Base-by-base conservation (phyloP, 1,284 basidiomycete species). In the Leccinum idahoense region DNA sequence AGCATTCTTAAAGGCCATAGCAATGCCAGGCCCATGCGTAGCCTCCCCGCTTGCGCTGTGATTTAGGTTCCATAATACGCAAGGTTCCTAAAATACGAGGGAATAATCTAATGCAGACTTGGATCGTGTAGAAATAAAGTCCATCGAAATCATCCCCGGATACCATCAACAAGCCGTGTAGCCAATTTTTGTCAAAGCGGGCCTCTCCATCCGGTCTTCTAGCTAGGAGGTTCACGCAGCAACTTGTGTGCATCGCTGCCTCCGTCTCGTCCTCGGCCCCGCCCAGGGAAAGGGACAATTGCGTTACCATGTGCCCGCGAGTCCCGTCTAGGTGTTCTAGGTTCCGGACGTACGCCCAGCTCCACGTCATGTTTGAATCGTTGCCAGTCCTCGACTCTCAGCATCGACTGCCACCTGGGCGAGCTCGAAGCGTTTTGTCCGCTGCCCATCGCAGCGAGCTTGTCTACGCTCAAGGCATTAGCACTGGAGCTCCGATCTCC, bases 341-440 rank as follows among this genome's bases (percentile, higher is more conserved):
- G 65, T 60, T 74, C 66, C 2, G 72, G 66, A 1, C 72, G 75
- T 51, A 75, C 14, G 14, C 73, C 73, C 11, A 77, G 58, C 61
- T 81, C 81, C 49, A 76, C 76, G 57, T 84, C 82, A 62, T 85
- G 79, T 71, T 91, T 89, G 70, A 85, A 81, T 65, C 82, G 82
- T 73, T 90, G 87, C 90, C 90, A 92, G 69, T 91, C 90, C 72
- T 91, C 88, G 41, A 92, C 90, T 72, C 91, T 90, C 79, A 90
- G 75, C 71, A 81, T 84, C 55, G 89, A 90, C 73, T 86, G 72
- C 57, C 88, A 83, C 70, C 83, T 85, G 58, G 87, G 85, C 32
- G 86, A 79, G 53, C 72, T 65, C n/a, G 71, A 29, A 5, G 55
- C 60, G 18, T 67, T 65, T 6, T 67, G 62, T n/a, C 71, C 75